Conservation (phyloP, 2,329 filamentous ascomycete species). For the Arthrobotrys sphaeroides region DNA sequence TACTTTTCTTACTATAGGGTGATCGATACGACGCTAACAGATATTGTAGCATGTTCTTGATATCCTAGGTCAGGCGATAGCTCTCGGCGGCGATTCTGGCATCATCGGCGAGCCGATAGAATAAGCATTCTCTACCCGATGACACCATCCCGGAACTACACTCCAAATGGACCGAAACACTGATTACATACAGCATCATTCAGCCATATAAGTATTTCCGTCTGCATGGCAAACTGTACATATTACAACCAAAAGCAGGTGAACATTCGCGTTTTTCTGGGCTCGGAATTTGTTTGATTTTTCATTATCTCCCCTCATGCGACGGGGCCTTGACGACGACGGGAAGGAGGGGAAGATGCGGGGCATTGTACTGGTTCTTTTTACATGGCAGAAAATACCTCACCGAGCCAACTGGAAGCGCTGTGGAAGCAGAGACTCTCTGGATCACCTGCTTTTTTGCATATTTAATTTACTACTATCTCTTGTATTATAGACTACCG, state of each 20-base stretch:
- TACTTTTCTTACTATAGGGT: not conserved
- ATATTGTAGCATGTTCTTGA: slow-evolving; percentile 80
- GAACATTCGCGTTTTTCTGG: slow-evolving; percentile 3
- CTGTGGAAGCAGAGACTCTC: not conserved
- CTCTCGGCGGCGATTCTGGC: slow-evolving; percentile 76
- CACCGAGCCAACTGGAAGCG: not conserved
- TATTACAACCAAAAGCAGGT: slow-evolving; percentile 43
- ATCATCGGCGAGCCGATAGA: slow-evolving; percentile 54
- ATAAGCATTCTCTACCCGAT: slow-evolving; percentile 30
- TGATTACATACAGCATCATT: not conserved
- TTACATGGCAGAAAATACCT: not conserved
- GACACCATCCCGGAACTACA: not conserved
- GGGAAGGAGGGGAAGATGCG: not conserved
- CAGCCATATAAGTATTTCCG: not conserved
- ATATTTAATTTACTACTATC: slow-evolving; percentile 6
- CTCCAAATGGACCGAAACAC: not conserved
- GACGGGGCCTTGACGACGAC: not conserved
- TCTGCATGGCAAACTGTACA: slow-evolving; percentile 22
- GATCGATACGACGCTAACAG: slow-evolving; percentile 18
- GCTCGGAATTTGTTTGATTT: not conserved
- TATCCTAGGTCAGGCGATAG: slow-evolving; percentile 97
- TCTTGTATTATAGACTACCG: slow-evolving; percentile 50
- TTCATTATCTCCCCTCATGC: slow-evolving; percentile 4
- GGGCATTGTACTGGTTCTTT: not conserved
- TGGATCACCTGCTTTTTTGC: not conserved